Evolutionary conservation across 768 basidiomycete genomes (phyloP).

Genomic region (Russula dissimulans): DNA sequence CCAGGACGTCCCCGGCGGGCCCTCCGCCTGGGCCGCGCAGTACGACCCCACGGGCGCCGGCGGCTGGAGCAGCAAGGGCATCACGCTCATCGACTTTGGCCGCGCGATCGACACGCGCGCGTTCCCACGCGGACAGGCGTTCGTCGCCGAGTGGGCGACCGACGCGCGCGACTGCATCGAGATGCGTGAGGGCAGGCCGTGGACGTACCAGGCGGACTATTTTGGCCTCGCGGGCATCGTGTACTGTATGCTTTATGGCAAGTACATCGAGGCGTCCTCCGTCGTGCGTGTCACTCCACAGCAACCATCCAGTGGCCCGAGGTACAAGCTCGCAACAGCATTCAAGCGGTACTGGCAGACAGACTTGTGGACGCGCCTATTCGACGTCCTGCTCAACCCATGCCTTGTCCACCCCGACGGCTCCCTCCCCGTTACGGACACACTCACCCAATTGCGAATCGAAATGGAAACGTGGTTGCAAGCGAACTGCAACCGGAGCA

Average conservation of each 20-base stretch:
- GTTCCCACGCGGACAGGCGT: conserved; percentile 74
- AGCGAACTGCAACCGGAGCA: conserved; percentile 78
- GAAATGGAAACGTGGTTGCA: conserved; percentile 89
- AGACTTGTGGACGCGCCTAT: conserved; percentile 75
- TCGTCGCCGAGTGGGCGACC: conserved; percentile 78
- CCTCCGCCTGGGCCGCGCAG: conserved; percentile 58
- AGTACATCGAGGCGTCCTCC: conserved; percentile 77
- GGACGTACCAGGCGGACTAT: conserved; percentile 96
- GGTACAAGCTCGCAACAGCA: conserved; percentile 63
- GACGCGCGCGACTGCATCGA: conserved; percentile 92
- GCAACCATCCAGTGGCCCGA: not conserved
- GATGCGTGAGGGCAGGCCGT: conserved; percentile 70
- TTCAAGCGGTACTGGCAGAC: conserved; percentile 94
- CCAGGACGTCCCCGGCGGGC: conserved; percentile 67
- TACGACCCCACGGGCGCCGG: conserved; percentile 72
- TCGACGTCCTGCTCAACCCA: conserved; percentile 84
- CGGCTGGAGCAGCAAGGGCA: conserved; percentile 83
- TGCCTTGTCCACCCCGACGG: conserved; percentile 44
- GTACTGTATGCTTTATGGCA: conserved; percentile 94
- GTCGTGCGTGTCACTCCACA: conserved; percentile 30
- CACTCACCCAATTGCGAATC: conserved; percentile 50
- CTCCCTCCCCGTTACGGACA: conserved; percentile 61
- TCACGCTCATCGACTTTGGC: conserved; percentile 97
- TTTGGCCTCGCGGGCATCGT: conserved; percentile 91
- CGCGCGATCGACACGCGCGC: conserved; percentile 79